phyloP scores from a whole-genome alignment of 164 flowering plant genomes.

The Berberis thunbergii region DNA sequence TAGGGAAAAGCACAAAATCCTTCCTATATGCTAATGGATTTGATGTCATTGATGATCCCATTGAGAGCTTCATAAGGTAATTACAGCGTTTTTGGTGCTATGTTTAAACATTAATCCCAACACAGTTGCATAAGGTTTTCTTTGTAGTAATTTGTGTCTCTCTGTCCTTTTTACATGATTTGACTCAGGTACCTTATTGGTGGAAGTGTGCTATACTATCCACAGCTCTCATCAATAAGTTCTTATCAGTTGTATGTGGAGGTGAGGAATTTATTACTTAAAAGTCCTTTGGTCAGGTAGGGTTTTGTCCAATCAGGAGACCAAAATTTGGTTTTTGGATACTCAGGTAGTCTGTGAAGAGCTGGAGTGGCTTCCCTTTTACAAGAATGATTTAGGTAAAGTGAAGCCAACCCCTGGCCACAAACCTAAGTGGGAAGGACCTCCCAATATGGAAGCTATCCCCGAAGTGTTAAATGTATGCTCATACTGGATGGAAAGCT shows the following conservation, averaged over 20 bases:
- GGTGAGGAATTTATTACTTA: constrained; percentile 43
- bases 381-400: constrained; percentile 34
- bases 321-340: not conserved
- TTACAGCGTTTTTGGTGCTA: not conserved
- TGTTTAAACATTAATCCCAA: not conserved
- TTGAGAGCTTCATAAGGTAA: constrained; percentile 73
- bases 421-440: constrained; percentile 38
- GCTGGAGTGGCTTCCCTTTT: constrained; percentile 96
- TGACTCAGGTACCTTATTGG: constrained; percentile 74
- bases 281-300: not conserved
- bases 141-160: not conserved
- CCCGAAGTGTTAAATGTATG: constrained; percentile 68
- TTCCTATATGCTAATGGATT: constrained; percentile 63
- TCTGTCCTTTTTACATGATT: constrained; percentile 4
- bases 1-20: constrained; percentile 79
- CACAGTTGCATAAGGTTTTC: not conserved
- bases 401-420: constrained; percentile 44
- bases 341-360: constrained; percentile 95
- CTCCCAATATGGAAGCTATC: constrained; percentile 70
- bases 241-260: constrained; percentile 97
- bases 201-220: constrained; percentile 90
- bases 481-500: constrained; percentile 81
- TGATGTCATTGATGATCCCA: constrained; percentile 50
- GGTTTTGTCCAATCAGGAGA: constrained; percentile 1
- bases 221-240: constrained; percentile 93